Conservation (phyloP, 768 basidiomycete species). For the Rhodotorula paludigena region DNA sequence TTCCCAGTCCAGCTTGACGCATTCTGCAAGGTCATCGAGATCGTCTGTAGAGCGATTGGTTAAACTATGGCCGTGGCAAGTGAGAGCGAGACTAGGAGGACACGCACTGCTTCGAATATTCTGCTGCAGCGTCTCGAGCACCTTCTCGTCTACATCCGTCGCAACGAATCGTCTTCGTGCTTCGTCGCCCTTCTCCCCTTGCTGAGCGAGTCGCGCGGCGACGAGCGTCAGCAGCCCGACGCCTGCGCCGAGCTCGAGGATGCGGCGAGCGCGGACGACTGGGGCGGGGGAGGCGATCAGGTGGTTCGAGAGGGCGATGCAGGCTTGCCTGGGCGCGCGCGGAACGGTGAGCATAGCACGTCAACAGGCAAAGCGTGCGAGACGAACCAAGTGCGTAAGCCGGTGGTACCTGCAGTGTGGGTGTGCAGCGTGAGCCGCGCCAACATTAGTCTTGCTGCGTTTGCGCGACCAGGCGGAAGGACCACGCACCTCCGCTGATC, state of each 20-base stretch:
- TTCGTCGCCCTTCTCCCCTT: background rate
- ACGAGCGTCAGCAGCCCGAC: constrained; percentile 33
- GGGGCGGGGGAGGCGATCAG: constrained; percentile 4
- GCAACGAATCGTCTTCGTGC: constrained; percentile 4
- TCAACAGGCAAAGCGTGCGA: background rate
- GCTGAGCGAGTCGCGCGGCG: background rate
- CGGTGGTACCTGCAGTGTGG: constrained; percentile 33
- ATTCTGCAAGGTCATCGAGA: background rate
- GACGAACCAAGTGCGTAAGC: constrained; percentile 28
- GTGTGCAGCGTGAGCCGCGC: too few relatives aligned
- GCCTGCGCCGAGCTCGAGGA: constrained; percentile 35
- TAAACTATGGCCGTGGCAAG: background rate
- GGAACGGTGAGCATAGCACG: too few relatives aligned
- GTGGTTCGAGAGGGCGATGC: constrained; percentile 35
- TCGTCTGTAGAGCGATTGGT: constrained; percentile 5
- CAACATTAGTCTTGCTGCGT: too few relatives aligned
- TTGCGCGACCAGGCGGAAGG: too few relatives aligned
- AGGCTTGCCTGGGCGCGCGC: constrained; percentile 29
- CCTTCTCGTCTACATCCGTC: constrained; percentile 31
- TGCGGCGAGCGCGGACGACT: background rate
- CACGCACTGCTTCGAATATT: constrained; percentile 30
- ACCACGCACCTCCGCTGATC: constrained; percentile 30
- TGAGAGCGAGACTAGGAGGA: too few relatives aligned
- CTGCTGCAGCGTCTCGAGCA: constrained; percentile 10
- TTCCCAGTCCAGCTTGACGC: constrained; percentile 27